A percentile compares a stretch with the other conserved stretches of the same genome.
Conservation (phyloP, 2,329 filamentous ascomycete genomes). For the Diaporthe amygdali region DNA sequence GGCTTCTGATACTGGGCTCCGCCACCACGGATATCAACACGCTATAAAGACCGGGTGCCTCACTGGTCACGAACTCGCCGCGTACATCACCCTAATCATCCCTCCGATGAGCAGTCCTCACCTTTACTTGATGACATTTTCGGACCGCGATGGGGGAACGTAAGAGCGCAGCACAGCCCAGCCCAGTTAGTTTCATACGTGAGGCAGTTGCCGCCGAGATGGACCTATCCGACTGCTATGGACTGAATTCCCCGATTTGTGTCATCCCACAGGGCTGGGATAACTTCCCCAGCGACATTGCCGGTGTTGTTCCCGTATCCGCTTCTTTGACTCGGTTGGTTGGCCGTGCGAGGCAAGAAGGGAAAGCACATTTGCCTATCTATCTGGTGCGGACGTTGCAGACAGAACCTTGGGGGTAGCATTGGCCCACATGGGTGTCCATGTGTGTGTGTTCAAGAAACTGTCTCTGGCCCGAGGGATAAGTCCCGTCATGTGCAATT, state of each 20-base stretch:
- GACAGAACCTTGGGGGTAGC: background rate
- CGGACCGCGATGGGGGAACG: background rate
- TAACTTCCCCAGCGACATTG: background rate
- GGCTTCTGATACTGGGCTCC: background rate
- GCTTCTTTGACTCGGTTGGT: background rate
- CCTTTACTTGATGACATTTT: background rate
- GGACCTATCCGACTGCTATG: too few relatives aligned
- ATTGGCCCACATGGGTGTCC: background rate
- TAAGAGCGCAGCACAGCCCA: background rate
- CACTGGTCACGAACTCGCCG: background rate
- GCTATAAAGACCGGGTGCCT: too few relatives aligned
- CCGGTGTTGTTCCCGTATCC: too few relatives aligned
- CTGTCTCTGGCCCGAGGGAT: background rate
- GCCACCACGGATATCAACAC: background rate
- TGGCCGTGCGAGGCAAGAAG: background rate
- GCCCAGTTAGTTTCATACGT: background rate
- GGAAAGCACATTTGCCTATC: background rate
- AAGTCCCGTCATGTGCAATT: background rate
- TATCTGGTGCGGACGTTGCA: background rate
- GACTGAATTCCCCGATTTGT: background rate
- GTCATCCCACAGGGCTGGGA: background rate
- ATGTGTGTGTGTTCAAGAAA: background rate
- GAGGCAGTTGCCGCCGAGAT: too few relatives aligned
- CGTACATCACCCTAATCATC: background rate
- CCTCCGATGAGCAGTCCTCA: too few relatives aligned